Base-by-base conservation (phyloP, 768 basidiomycete species). In the Fomitopsis serialis region DNA sequence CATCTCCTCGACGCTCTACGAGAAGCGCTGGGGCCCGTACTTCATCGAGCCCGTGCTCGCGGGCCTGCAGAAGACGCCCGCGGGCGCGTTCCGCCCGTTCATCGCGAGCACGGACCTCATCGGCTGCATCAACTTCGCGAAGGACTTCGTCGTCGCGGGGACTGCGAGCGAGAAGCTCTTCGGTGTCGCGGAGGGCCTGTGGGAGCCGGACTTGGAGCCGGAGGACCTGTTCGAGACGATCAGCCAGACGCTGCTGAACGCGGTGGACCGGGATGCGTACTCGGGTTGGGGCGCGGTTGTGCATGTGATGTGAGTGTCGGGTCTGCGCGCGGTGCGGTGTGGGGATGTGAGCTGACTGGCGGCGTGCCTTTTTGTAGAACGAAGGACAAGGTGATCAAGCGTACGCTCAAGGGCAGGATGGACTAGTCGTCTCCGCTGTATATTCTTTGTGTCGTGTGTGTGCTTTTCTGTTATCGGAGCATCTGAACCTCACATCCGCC, bases 161-260 rank as follows among this genome's bases (percentile, higher is more conserved):
- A 93, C 93, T 0, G 96, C 97, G 21, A 86, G 86, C 63, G 77
- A 84, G 56, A 98, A 98, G 74, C 72, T 99, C 58, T 97, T 85
- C 63, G 97, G 97, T 87, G 86, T 96, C 49, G 97, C 97, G 40
- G 97, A 99, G 70, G 93, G 94, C 2, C 78, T 99, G 27, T 99
- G 97, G 97, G 97, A 99, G 71, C 94, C 96, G 9, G 91, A 94
- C 69, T 75, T 99, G 68, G 94, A 87, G 66, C 84, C 95, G 13
- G 97, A 98, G 65, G 97, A 98, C 69, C 74, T 99, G 44, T 99
- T 99, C 65, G 97, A 99, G 76, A 98, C 97, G 2, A 94, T 98
- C 64, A 93, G 92, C 25, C 97, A 99, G 70, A 95, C 94, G 7
- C 71, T 99, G 55, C 70, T 98, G 70, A 98, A 95, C 63, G 90